Evolutionary conservation across 352 stramenopile species (phyloP).

Genomic region (Phytophthora boehmeriae): DNA sequence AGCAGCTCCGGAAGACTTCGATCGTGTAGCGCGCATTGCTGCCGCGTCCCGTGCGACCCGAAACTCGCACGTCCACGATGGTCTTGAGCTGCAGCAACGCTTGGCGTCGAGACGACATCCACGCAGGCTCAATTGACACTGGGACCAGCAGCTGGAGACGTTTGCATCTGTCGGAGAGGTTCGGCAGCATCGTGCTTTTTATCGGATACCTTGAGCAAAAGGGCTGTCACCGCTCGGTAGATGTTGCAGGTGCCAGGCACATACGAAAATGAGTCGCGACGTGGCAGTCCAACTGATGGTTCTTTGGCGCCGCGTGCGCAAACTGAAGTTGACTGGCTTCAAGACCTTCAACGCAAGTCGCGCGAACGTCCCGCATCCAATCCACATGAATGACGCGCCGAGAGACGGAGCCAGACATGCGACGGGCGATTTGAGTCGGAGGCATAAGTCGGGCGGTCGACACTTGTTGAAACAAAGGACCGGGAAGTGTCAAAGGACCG

Average conservation of each 20-base stretch:
- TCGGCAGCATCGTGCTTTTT: constrained; percentile 29
- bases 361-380: constrained; percentile 16
- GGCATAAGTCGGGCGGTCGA: constrained; percentile 1
- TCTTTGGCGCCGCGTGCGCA: background rate
- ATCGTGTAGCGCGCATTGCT: constrained; percentile 29
- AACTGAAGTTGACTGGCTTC: constrained; percentile 11
- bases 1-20: constrained; percentile 28
- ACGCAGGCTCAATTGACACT: constrained; percentile 32
- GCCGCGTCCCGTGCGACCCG: constrained; percentile 14
- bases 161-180: constrained; percentile 32
- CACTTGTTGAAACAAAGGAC: background rate
- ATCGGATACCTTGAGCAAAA: constrained; percentile 10
- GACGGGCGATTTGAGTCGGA: constrained; percentile 1
- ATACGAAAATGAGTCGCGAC: constrained; percentile 22
- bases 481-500: background rate
- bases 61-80: constrained; percentile 30
- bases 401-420: constrained; percentile 15
- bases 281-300: background rate
- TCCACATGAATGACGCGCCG: constrained; percentile 18
- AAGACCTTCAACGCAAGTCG: constrained; percentile 17
- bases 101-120: constrained; percentile 24
- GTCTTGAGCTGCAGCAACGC: constrained; percentile 32
- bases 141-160: constrained; percentile 32
- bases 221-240: constrained; percentile 22
- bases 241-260: constrained; percentile 18